These are phyloP conservation scores for Cochlearia excelsa DNA, from an alignment of 345 rosid genomes.

Conservation along the genomic window DNA sequence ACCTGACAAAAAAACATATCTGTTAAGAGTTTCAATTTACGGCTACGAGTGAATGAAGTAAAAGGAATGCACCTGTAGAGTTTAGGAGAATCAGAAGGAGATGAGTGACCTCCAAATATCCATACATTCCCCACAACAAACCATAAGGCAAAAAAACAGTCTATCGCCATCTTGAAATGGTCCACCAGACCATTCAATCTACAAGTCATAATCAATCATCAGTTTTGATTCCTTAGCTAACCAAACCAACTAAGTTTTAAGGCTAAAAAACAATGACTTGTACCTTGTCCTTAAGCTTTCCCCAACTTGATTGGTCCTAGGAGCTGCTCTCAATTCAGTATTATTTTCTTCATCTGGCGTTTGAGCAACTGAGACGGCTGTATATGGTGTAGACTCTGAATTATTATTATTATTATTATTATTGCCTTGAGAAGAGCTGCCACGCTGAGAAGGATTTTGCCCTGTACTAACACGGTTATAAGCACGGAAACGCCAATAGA, in stretches of 20 bases:
- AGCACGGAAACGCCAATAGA: slow-evolving; percentile 68
- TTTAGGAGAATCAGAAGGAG: slow-evolving; percentile 82
- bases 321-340: slow-evolving; percentile 27
- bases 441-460: slow-evolving; percentile 46
- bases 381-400: slow-evolving; percentile 54
- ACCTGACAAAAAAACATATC: slow-evolving; percentile 41
- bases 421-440: slow-evolving; percentile 41
- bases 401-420: slow-evolving; percentile 33
- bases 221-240: background rate
- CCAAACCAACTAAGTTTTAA: background rate
- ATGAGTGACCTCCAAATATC: slow-evolving; percentile 82
- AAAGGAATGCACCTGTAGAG: slow-evolving; percentile 55
- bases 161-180: slow-evolving; percentile 84
- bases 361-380: slow-evolving; percentile 59
- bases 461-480: slow-evolving; percentile 35
- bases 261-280: background rate
- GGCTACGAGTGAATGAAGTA: slow-evolving; percentile 8
- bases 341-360: slow-evolving; percentile 52
- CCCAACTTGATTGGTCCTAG: slow-evolving; percentile 38
- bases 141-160: slow-evolving; percentile 95
- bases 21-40: slow-evolving; percentile 1
- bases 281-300: slow-evolving; percentile 53
- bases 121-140: slow-evolving; percentile 94
- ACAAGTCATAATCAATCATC: slow-evolving; percentile 27
- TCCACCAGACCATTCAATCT: slow-evolving; percentile 71